Conservation (phyloP, 1,284 basidiomycete species). For the Cryptococcus maquisensis region DNA sequence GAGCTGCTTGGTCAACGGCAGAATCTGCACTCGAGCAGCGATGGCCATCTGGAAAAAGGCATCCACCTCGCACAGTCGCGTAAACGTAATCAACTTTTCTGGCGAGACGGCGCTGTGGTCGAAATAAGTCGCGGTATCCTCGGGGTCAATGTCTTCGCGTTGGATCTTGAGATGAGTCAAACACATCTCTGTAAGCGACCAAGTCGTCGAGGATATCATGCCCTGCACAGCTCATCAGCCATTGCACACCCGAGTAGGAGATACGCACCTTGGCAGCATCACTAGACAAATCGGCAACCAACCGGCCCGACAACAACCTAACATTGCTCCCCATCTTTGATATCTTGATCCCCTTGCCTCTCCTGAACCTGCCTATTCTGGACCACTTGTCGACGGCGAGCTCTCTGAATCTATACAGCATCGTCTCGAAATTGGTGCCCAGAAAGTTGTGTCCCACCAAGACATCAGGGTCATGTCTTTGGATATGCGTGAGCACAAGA, state of each 20-base stretch:
- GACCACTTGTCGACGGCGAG: slow-evolving; percentile 90
- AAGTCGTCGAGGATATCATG: slow-evolving; percentile 92
- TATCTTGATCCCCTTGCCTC: slow-evolving; percentile 61
- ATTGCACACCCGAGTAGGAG: neutral
- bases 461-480: slow-evolving; percentile 88
- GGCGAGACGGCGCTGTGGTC: slow-evolving; percentile 77
- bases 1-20: slow-evolving; percentile 85
- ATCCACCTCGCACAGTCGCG: slow-evolving; percentile 88
- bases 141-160: slow-evolving; percentile 89
- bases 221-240: slow-evolving; percentile 53
- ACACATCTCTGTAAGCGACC: slow-evolving; percentile 97
- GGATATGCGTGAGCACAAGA: slow-evolving; percentile 73
- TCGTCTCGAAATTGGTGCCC: slow-evolving; percentile 84
- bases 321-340: slow-evolving; percentile 81
- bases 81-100: slow-evolving; percentile 77
- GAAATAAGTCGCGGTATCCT: slow-evolving; percentile 87
- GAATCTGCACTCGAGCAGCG: slow-evolving; percentile 79
- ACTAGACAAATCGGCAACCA: slow-evolving; percentile 88
- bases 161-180: slow-evolving; percentile 79
- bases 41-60: slow-evolving; percentile 96
- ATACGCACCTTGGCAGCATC: slow-evolving; percentile 80
- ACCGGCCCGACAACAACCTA: slow-evolving; percentile 74
- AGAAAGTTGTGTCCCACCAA: slow-evolving; percentile 93
- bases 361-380: slow-evolving; percentile 83
- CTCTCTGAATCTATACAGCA: slow-evolving; percentile 87